Percentiles rank a stretch among this genome's conserved stretches.
These are phyloP conservation scores for Spathaspora girioi DNA, from an alignment of 805 yeast species.

Conservation along the genomic window DNA sequence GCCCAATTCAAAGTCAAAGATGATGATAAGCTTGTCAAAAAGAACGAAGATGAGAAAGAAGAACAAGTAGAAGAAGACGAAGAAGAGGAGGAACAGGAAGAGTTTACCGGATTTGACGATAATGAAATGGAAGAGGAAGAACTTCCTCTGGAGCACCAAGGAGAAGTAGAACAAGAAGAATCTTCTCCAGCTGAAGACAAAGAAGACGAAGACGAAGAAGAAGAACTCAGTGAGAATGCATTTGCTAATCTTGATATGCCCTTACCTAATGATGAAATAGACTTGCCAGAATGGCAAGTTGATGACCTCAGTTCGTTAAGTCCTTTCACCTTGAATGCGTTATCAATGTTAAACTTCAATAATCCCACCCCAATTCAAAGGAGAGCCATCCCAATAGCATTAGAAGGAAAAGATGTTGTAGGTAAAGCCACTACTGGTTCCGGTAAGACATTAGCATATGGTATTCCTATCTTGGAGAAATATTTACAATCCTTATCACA, in stretches of 20 bases:
- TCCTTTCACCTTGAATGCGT: slow-evolving; percentile 56
- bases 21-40: slow-evolving; percentile 23
- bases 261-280: slow-evolving; percentile 32
- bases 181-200: no score
- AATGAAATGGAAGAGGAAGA: slow-evolving; percentile 17
- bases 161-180: slow-evolving; percentile 4
- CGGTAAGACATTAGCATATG: slow-evolving; percentile 95
- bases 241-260: slow-evolving; percentile 24
- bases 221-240: slow-evolving; percentile 15
- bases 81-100: slow-evolving; percentile 26
- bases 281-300: slow-evolving; percentile 60
- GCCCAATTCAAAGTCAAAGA: slow-evolving; percentile 49
- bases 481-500: slow-evolving; percentile 30
- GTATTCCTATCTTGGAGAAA: slow-evolving; percentile 82
- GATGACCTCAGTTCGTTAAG: slow-evolving; percentile 42
- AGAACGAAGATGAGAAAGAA: slow-evolving; percentile 14
- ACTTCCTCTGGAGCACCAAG: background rate
- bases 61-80: slow-evolving; percentile 17
- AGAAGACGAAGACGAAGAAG: background rate
- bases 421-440: slow-evolving; percentile 98
- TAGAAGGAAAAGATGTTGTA: slow-evolving; percentile 74
- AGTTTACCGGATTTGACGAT: slow-evolving; percentile 23
- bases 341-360: slow-evolving; percentile 53
- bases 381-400: slow-evolving; percentile 67
- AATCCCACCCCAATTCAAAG: slow-evolving; percentile 85